Base-by-base conservation (phyloP, 2,329 filamentous ascomycete genomes). In the Penicillium decumbens region DNA sequence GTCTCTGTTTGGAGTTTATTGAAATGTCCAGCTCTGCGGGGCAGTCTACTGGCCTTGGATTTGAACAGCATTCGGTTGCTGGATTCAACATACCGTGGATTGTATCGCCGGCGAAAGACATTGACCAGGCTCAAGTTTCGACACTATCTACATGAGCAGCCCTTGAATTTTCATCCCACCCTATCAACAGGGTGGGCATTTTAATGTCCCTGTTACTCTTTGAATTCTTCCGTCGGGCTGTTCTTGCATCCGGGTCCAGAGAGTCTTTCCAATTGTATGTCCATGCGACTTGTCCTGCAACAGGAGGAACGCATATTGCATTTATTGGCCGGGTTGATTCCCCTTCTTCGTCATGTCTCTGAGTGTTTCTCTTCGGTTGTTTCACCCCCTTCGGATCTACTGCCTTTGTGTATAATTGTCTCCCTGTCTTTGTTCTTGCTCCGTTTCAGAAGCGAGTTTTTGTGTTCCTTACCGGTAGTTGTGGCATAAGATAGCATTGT, bases 381-480 rank as follows among this genome's bases (percentile, higher is more conserved):
- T 60, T 53, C 30, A 41, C 25, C 43, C 48, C 43, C 43, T 49
- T 50, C 41, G 27, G 54, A 62, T 61, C 55, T 61, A 62, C 47
- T 55, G 56, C 50, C 53, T 49, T 43, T 62, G 59, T 62, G 53
- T 61, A 57, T 62, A 63, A 56, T 63, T 38, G 54, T 61, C 40
- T 41, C 32, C 48, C 30, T 48, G 49, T 51, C 33, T 42, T 56
- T 51, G 38, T 48, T 49, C 57, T 60, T 61, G 58, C 58, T 60
- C 55, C 48, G 45, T 58, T 53, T 55, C 50, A 57, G 57, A 60
- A 61, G 59, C 59, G 59, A 58, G 53, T 60, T 33, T 50, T 9
- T 37, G 53, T 52, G 48, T 42, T 50, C 50, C 49, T 52, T 50
- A 37, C 43, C 47, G 55, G 51, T 59, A 59, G 55, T 58, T 39